These are phyloP conservation scores for Arthroderma sp. DNA, from an alignment of 2,329 filamentous ascomycete species.

Conservation along the genomic window DNA sequence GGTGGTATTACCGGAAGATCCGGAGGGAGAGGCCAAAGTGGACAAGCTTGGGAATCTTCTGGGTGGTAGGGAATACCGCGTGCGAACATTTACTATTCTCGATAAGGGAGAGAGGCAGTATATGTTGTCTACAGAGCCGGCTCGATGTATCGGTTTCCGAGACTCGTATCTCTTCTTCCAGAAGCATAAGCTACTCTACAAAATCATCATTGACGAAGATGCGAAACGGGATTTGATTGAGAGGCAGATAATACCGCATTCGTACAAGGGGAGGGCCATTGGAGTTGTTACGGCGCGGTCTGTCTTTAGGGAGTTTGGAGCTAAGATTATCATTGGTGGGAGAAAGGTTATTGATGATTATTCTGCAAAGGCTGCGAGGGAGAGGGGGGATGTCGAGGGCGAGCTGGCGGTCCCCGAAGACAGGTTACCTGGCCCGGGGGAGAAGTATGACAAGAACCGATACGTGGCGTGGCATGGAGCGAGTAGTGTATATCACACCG, in stretches of 20 bases:
- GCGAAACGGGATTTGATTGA: slow-evolving; percentile 95
- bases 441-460: slow-evolving; percentile 96
- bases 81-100: slow-evolving; percentile 82
- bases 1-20: slow-evolving; percentile 72
- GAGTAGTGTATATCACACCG: slow-evolving; percentile 86
- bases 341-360: slow-evolving; percentile 82
- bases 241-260: slow-evolving; percentile 88
- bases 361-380: slow-evolving; percentile 59
- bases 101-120: slow-evolving; percentile 77
- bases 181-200: slow-evolving; percentile 90
- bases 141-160: slow-evolving; percentile 88
- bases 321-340: slow-evolving; percentile 84
- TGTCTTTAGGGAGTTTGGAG: slow-evolving; percentile 92
- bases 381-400: slow-evolving; percentile 70
- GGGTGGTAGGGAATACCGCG: slow-evolving; percentile 81
- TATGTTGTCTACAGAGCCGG: slow-evolving; percentile 97
- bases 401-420: slow-evolving; percentile 87
- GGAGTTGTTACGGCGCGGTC: slow-evolving; percentile 93
- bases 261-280: slow-evolving; percentile 95
- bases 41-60: slow-evolving; percentile 74
- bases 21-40: slow-evolving; percentile 84
- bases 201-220: slow-evolving; percentile 96
- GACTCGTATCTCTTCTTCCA: slow-evolving; percentile 99
- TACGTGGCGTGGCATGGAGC: slow-evolving; percentile 98
- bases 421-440: slow-evolving; percentile 55